phyloP scores from a whole-genome alignment of 2,329 filamentous ascomycete genomes.

The Trichoderma arundinaceum region DNA sequence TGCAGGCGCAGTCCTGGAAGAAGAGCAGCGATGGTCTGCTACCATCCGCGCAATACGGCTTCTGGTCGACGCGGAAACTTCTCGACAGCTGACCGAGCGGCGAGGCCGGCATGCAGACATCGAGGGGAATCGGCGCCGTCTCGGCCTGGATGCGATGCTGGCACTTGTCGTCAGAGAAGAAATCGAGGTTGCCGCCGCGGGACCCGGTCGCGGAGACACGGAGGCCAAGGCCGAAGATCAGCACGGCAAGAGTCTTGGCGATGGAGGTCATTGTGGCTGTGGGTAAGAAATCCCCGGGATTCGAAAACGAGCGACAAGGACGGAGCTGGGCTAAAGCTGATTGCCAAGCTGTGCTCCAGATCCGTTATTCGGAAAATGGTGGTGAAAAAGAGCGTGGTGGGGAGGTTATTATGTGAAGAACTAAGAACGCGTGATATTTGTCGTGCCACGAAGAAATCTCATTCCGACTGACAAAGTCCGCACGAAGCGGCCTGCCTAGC shows the following conservation, averaged over 20 bases:
- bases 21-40: slow-evolving; percentile 24
- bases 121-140: slow-evolving; percentile 14
- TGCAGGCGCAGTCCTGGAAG: slow-evolving; percentile 26
- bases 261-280: slow-evolving; percentile 14
- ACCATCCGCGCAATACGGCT: slow-evolving; percentile 26
- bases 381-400: slow-evolving; percentile 3
- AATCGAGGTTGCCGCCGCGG: slow-evolving; percentile 14
- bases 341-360: neutral
- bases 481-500: neutral
- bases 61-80: slow-evolving; percentile 20
- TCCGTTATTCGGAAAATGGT: neutral
- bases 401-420: neutral
- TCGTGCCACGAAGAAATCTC: neutral
- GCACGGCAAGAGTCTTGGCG: slow-evolving; percentile 11
- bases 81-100: slow-evolving; percentile 13
- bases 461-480: neutral
- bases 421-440: neutral
- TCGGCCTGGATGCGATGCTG: slow-evolving; percentile 18
- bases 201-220: slow-evolving; percentile 9
- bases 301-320: neutral
- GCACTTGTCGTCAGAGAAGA: slow-evolving; percentile 26
- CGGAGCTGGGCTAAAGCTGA: neutral
- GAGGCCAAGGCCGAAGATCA: slow-evolving; percentile 16
- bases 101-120: slow-evolving; percentile 22
- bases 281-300: neutral